These are phyloP conservation scores for Phoma sp. DNA, from an alignment of 2,329 filamentous ascomycete genomes.

Conservation along the genomic window DNA sequence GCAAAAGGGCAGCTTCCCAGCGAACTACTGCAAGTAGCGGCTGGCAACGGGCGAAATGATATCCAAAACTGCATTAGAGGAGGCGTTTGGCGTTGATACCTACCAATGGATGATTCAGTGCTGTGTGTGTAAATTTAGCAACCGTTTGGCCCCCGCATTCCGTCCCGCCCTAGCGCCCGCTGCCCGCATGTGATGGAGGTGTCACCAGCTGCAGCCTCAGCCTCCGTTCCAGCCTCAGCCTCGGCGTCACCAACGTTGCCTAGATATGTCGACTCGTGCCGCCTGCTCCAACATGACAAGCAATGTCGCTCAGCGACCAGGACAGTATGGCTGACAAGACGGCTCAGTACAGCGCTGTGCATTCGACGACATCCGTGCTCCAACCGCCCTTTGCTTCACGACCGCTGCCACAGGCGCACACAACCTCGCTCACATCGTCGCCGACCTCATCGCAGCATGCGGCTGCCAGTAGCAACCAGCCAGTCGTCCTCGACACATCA, in stretches of 20 bases:
- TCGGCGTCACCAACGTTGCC: neutral
- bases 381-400: constrained; percentile 35
- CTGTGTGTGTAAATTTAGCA: neutral
- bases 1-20: constrained; percentile 74
- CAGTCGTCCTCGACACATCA: constrained; percentile 30
- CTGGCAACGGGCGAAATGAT: constrained; percentile 13
- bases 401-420: constrained; percentile 24
- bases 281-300: neutral
- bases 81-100: constrained; percentile 18
- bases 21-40: constrained; percentile 73
- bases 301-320: constrained; percentile 2
- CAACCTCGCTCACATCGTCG: constrained; percentile 11
- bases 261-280: neutral
- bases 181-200: neutral
- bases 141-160: constrained; percentile 2
- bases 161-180: constrained; percentile 1
- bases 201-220: neutral
- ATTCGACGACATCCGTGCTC: constrained; percentile 2
- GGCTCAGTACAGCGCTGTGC: constrained; percentile 5
- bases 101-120: neutral
- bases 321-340: constrained; percentile 28
- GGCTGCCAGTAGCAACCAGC: constrained; percentile 16
- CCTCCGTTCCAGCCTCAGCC: constrained; percentile 9
- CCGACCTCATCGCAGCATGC: constrained; percentile 13
- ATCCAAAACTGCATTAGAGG: constrained; percentile 35